phyloP scores from a whole-genome alignment of 805 yeast species.

The Wickerhamomyces chambardii region DNA sequence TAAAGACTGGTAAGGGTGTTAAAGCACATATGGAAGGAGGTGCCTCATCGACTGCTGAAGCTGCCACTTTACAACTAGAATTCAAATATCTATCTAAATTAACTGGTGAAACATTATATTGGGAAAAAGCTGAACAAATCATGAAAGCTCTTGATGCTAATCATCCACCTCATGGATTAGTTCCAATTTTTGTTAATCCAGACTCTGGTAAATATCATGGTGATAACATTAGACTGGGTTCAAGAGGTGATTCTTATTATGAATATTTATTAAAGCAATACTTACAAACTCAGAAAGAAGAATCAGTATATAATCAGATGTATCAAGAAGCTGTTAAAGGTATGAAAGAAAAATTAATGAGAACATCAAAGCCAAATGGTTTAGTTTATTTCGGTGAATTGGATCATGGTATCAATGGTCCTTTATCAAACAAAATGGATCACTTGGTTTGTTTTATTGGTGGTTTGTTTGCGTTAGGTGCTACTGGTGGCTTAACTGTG shows the following conservation, averaged over 20 bases:
- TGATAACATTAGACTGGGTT: slow-evolving; percentile 65
- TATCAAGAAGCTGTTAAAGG: slow-evolving; percentile 74
- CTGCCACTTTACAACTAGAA: slow-evolving; percentile 78
- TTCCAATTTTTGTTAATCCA: slow-evolving; percentile 73
- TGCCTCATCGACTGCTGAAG: slow-evolving; percentile 86
- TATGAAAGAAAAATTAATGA: slow-evolving; percentile 57
- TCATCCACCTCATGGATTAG: slow-evolving; percentile 65
- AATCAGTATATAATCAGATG: slow-evolving; percentile 56
- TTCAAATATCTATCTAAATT: slow-evolving; percentile 72
- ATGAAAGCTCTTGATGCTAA: slow-evolving; percentile 62
- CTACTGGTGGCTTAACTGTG: slow-evolving; percentile 64
- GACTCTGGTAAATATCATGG: slow-evolving; percentile 66
- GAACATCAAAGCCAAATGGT: slow-evolving; percentile 51
- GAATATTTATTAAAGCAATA: slow-evolving; percentile 85
- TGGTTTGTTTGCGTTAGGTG: slow-evolving; percentile 82
- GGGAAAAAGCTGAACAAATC: slow-evolving; percentile 72
- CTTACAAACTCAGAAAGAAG: slow-evolving; percentile 60
- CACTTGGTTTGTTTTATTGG: slow-evolving; percentile 90
- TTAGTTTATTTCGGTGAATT: slow-evolving; percentile 72
- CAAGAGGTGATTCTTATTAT: slow-evolving; percentile 90
- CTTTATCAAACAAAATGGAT: slow-evolving; percentile 72
- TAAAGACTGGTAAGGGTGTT: slow-evolving; percentile 51
- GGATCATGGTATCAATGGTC: slow-evolving; percentile 55
- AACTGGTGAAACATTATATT: slow-evolving; percentile 71
- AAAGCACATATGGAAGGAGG: slow-evolving; percentile 61